A percentile compares a stretch with the other conserved stretches of the same genome.
Conservation (phyloP, 805 yeast species). For the Pichia ethanolica region DNA sequence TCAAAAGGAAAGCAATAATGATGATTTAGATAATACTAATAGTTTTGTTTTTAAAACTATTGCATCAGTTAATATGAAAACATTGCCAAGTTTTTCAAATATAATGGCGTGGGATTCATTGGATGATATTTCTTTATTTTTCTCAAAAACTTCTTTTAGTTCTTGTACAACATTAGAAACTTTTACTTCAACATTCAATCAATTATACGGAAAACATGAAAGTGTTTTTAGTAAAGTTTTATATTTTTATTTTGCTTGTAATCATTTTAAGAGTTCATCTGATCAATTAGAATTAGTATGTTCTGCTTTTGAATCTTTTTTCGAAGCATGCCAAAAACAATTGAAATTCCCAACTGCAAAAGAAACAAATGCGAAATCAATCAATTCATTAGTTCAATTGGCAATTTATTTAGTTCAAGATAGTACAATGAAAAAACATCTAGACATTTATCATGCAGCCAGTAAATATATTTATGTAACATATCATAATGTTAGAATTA, state of each 20-base stretch:
- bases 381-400: constrained; percentile 28
- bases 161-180: constrained; percentile 2
- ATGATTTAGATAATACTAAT: neutral
- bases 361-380: constrained; percentile 22
- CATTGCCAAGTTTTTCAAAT: constrained; percentile 19
- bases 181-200: constrained; percentile 5
- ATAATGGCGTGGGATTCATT: constrained; percentile 20
- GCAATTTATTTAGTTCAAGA: constrained; percentile 15
- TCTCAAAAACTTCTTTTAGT: neutral
- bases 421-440: constrained; percentile 3
- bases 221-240: constrained; percentile 8
- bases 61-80: neutral
- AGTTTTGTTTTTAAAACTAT: neutral
- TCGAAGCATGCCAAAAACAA: constrained; percentile 14
- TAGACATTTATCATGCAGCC: constrained; percentile 22
- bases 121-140: constrained; percentile 7
- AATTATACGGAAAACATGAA: neutral
- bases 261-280: constrained; percentile 7
- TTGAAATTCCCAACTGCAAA: constrained; percentile 40
- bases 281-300: neutral
- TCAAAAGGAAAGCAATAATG: neutral
- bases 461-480: constrained; percentile 34
- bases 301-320: constrained; percentile 6
- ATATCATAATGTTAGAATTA: constrained; percentile 36
- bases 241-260: constrained; percentile 15